Evolutionary conservation across 768 basidiomycete genomes (phyloP).

Genomic region (Pleurotus platypus): DNA sequence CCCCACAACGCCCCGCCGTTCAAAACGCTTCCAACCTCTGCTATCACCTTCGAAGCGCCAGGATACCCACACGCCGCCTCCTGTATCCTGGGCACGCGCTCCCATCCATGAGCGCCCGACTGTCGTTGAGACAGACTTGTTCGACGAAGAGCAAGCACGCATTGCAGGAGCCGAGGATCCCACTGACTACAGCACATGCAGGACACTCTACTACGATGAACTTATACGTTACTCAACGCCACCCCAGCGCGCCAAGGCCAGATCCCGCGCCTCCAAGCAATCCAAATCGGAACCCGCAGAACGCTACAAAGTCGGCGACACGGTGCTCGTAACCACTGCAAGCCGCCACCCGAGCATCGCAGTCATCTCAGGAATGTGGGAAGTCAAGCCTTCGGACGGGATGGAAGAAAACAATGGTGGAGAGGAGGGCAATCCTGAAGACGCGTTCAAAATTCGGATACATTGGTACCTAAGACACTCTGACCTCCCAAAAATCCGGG

Average conservation of each 20-base stretch:
- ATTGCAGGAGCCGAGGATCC: background rate
- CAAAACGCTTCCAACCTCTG: conserved; percentile 11
- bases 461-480: conserved; percentile 76
- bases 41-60: background rate
- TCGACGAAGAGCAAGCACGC: conserved; percentile 7
- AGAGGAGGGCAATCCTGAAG: conserved; percentile 25
- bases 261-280: conserved; percentile 13
- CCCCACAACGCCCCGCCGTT: conserved; percentile 11
- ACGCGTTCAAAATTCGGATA: conserved; percentile 50
- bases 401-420: conserved; percentile 22
- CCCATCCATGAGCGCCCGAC: conserved; percentile 3
- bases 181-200: background rate
- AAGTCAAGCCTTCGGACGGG: conserved; percentile 24
- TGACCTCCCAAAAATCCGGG: conserved; percentile 58
- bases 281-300: conserved; percentile 10
- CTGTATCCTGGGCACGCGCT: conserved; percentile 5
- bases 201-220: conserved; percentile 6
- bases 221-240: conserved; percentile 1
- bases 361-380: conserved; percentile 71
- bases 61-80: background rate
- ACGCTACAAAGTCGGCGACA: conserved; percentile 58
- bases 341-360: conserved; percentile 58
- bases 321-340: conserved; percentile 54
- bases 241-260: background rate
- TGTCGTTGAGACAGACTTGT: conserved; percentile 5